phyloP scores from a whole-genome alignment of 2,329 filamentous ascomycete genomes.

The Aspergillus pseudonomiae region DNA sequence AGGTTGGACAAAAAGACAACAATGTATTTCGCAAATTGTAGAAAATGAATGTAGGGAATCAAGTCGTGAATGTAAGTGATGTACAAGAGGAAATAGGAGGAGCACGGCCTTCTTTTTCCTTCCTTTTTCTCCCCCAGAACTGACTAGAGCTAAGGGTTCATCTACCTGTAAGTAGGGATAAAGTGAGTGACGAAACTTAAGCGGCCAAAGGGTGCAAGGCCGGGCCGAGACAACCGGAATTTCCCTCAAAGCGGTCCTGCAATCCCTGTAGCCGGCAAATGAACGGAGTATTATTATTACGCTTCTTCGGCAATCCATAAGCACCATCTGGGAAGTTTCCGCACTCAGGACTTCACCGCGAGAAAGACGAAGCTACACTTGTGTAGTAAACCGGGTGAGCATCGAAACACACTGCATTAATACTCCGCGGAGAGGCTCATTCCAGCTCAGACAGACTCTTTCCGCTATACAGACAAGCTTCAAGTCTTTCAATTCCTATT shows the following conservation, averaged over 20 bases:
- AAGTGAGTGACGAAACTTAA: constrained; percentile 23
- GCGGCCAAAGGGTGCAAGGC: constrained; percentile 13
- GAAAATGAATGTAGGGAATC: not conserved
- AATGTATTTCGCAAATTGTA: not conserved
- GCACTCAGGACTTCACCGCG: constrained; percentile 1
- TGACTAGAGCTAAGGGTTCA: not conserved
- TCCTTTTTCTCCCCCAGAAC: not conserved
- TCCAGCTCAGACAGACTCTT: not conserved
- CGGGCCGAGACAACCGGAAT: constrained; percentile 36
- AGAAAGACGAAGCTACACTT: not conserved
- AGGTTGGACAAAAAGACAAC: not conserved
- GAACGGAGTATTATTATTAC: constrained; percentile 41
- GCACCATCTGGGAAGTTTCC: constrained; percentile 28
- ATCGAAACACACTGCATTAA: not conserved
- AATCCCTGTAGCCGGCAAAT: constrained; percentile 29
- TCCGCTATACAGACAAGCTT: not conserved
- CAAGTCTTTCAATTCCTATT: not conserved
- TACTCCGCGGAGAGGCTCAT: not conserved
- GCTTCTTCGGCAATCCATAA: constrained; percentile 22
- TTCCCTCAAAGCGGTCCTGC: constrained; percentile 22
- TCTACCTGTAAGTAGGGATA: not conserved
- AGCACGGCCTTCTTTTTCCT: not conserved
- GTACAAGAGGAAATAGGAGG: not conserved
- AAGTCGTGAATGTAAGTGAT: not conserved
- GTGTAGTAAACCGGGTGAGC: not conserved